Percentiles rank a stretch among this genome's conserved stretches.
Evolutionary conservation across 1,139 yeast species (phyloP).

Genomic region (Ogataea hybrid): DNA sequence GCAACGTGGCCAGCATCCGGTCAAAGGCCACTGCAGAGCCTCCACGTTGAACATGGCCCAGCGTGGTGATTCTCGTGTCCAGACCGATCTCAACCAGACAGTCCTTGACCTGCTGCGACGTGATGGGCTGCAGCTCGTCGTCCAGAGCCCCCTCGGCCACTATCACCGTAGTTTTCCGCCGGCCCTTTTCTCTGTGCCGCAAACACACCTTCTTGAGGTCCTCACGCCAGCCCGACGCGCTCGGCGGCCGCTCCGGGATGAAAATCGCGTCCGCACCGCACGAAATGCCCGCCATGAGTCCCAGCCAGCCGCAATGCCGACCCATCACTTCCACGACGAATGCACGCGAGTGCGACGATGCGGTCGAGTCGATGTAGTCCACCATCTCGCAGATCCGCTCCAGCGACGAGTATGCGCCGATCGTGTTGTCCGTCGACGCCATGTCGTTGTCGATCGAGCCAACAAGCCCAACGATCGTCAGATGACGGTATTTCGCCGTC

Average conservation of each 20-base stretch:
- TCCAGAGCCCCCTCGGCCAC: conserved; percentile 98
- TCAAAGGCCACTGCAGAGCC: conserved; percentile 97
- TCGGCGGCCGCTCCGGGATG: conserved; percentile 88
- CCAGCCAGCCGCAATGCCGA: conserved; percentile 98
- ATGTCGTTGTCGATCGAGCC: conserved; percentile 98
- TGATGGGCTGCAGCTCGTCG: conserved; percentile 74
- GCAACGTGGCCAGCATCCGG: conserved; percentile 85
- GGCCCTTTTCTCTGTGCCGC: conserved; percentile 82
- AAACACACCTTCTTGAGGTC: conserved; percentile 68
- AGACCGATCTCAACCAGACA: conserved; percentile 80
- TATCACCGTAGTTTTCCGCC: conserved; percentile 91
- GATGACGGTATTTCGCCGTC: conserved; percentile 59
- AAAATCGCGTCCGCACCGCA: conserved; percentile 94
- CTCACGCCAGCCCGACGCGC: conserved; percentile 65
- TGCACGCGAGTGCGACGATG: conserved; percentile 95
- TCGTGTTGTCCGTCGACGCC: conserved; percentile 95
- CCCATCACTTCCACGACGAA: conserved; percentile 99
- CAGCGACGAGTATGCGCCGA: conserved; percentile 92
- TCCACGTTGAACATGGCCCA: conserved; percentile 98
- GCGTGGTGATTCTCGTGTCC: conserved; percentile 90
- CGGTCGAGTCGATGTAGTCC: conserved; percentile 96
- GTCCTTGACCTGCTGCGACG: conserved; percentile 74
- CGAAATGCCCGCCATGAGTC: conserved; percentile 92
- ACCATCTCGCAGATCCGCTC: conserved; percentile 92
- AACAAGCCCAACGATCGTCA: conserved; percentile 91